These are phyloP conservation scores for Agrocybe praecox DNA, from an alignment of 768 basidiomycete species.

Conservation along the genomic window DNA sequence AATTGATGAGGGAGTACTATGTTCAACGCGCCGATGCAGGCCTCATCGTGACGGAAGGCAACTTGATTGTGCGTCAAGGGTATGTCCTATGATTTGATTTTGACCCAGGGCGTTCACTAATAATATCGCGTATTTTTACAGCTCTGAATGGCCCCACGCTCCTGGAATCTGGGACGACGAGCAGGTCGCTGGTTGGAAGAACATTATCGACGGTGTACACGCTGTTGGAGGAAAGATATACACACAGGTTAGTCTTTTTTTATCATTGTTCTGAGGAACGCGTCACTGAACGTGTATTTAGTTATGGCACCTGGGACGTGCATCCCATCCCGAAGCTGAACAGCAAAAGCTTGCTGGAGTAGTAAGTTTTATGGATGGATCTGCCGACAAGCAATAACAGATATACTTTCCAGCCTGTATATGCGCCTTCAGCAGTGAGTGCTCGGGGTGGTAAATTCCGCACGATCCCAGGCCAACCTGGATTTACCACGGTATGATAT, in stretches of 20 bases:
- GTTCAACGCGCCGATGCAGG: conserved; percentile 35
- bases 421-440: conserved; percentile 42
- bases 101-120: not conserved
- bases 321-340: conserved; percentile 36
- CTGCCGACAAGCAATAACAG: too few relatives aligned
- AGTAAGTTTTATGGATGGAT: conserved; percentile 17
- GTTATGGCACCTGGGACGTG: conserved; percentile 28
- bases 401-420: conserved; percentile 34
- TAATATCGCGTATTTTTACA: conserved; percentile 2
- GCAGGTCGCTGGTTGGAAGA: conserved; percentile 38
- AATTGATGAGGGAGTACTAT: conserved; percentile 36
- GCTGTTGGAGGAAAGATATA: conserved; percentile 37
- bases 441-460: conserved; percentile 42
- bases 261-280: not conserved
- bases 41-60: conserved; percentile 35
- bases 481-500: conserved; percentile 32
- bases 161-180: conserved; percentile 41
- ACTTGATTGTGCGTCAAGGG: conserved; percentile 33
- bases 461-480: conserved; percentile 35
- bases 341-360: conserved; percentile 37
- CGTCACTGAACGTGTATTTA: not conserved
- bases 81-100: conserved; percentile 11
- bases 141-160: conserved; percentile 38
- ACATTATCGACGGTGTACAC: conserved; percentile 41
- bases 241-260: conserved; percentile 27